Evolutionary conservation across 2,329 filamentous ascomycete genomes (phyloP).

Genomic region (Penicillium psychrosexuale): DNA sequence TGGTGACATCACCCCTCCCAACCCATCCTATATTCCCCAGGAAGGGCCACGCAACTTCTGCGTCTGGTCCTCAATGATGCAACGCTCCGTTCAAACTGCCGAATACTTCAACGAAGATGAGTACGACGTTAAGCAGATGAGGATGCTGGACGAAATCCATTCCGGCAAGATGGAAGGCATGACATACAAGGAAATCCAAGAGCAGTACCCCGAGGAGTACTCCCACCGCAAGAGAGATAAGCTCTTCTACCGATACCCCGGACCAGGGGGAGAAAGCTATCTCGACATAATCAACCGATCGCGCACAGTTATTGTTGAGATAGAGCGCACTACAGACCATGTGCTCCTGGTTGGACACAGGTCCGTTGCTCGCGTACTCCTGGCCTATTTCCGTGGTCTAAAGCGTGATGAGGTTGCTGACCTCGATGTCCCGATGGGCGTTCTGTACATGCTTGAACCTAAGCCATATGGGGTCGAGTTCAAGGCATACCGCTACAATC

Average conservation of each 20-base stretch:
- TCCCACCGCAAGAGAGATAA: constrained; percentile 77
- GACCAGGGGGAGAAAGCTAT: constrained; percentile 92
- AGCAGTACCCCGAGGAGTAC: constrained; percentile 78
- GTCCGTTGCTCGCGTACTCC: constrained; percentile 83
- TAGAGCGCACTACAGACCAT: constrained; percentile 96
- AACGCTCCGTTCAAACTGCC: constrained; percentile 81
- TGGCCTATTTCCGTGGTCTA: constrained; percentile 95
- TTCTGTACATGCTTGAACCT: constrained; percentile 91
- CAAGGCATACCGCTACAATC: constrained; percentile 89
- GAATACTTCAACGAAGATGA: constrained; percentile 93
- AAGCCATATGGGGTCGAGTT: constrained; percentile 98
- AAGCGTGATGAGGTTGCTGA: constrained; percentile 89
- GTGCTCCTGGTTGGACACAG: constrained; percentile 89
- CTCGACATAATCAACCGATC: constrained; percentile 95
- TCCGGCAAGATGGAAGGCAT: constrained; percentile 90
- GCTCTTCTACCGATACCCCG: constrained; percentile 93
- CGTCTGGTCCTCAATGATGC: constrained; percentile 97
- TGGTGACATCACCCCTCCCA: constrained; percentile 90
- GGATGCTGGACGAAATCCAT: constrained; percentile 96
- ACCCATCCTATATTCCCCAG: constrained; percentile 66
- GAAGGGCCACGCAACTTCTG: constrained; percentile 82
- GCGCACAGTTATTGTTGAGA: constrained; percentile 91
- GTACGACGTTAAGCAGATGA: constrained; percentile 95
- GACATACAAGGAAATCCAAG: constrained; percentile 86
- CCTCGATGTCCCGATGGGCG: constrained; percentile 87